Base-by-base conservation (phyloP, 1,139 yeast species). In the Candida albicans region DNA sequence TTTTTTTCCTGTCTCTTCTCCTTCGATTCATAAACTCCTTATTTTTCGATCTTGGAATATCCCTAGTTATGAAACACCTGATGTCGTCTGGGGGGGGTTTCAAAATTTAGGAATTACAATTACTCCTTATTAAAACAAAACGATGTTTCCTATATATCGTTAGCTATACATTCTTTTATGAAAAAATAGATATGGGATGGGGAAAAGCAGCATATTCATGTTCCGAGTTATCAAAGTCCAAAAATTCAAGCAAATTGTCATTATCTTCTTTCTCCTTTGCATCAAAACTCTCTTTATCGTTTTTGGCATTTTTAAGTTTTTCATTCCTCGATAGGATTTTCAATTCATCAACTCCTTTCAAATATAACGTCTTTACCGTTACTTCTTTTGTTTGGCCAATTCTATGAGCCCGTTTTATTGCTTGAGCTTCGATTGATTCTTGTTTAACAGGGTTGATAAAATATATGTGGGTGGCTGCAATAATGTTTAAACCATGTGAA, bases 361-460 rank as follows among this genome's bases (percentile, higher is more conserved):
- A 32, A 4, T 18, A 30, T 15, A 37, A 25, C 14, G 40, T 37
- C 18, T 32, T 37, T 10, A 37, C 33, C 2, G 13, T 15, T 4
- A 37, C 40, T 15, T 31, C 33, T 22, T 43, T 37, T 14, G 33
- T 35, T 24, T 45, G 52, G 10, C 52, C 52, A 33, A 49, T 49
- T 35, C 52, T 42, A 40, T 49, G 52, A 9, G 52, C 52, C 30
- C 52, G 41, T 28, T 45, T 43, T 7, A 42, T 47, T 9, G 50
- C 50, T 35, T 47, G 50, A 9, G 46, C 88, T 55, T 83, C 89
- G 8, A 81, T 69, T 0, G 86, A 76, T 46, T 81, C 71, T 51
- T 75, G 79, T 89, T 90, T 84, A 2, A 84, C 83, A 0, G 90
- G 90, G 50, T 76, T 82, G 11, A 83, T 68, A 52, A 84, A 83